Conservation (phyloP, 495 filamentous ascomycete genomes). For the Cudoniella acicularis region DNA sequence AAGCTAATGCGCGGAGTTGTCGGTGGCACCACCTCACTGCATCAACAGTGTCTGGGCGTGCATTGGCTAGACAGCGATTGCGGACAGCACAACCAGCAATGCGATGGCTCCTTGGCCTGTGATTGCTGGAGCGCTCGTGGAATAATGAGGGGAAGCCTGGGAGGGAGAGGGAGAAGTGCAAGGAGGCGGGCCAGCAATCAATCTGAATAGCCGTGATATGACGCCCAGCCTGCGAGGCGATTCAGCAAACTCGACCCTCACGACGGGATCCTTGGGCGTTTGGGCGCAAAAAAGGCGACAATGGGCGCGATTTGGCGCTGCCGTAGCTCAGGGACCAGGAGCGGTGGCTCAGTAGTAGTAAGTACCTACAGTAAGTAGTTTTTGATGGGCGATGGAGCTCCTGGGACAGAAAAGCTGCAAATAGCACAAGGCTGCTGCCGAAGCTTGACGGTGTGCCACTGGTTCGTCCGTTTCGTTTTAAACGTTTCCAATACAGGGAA, state of each 20-base stretch:
- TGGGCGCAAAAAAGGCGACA: no score
- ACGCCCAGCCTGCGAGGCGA: neutral
- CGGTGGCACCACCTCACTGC: slow-evolving; percentile 1
- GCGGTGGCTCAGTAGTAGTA: neutral
- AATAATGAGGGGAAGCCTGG: neutral
- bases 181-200: no score
- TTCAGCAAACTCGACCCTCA: no score
- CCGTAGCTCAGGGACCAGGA: neutral
- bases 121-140: neutral
- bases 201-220: neutral
- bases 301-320: neutral
- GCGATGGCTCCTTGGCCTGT: neutral
- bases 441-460: neutral
- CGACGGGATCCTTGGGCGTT: no score
- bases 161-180: neutral
- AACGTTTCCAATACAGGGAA: neutral
- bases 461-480: neutral
- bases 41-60: neutral
- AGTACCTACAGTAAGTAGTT: no score
- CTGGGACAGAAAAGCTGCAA: neutral
- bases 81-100: neutral
- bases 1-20: neutral
- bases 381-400: neutral
- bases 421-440: slow-evolving; percentile 11
- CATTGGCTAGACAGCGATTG: neutral